Evolutionary conservation across 371 early-diverging fungal genomes (phyloP).

Genomic region (Smittium culicis): DNA sequence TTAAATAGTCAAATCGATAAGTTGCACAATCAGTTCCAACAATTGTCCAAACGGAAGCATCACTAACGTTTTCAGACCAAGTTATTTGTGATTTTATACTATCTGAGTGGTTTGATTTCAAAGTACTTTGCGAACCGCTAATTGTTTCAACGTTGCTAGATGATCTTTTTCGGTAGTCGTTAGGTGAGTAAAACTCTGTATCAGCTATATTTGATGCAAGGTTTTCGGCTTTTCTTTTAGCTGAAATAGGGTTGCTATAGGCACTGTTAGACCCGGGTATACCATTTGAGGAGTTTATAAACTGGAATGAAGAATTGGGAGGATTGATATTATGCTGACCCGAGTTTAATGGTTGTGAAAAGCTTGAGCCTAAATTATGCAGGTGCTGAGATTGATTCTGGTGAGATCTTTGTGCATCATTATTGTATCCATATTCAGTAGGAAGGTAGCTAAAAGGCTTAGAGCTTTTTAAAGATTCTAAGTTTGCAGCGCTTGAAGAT

Average conservation of each 20-base stretch:
- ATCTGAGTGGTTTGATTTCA: background rate
- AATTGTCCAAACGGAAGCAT: slow-evolving; percentile 77
- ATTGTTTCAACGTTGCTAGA: background rate
- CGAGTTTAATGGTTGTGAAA: background rate
- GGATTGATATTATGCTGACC: background rate
- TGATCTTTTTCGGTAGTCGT: background rate
- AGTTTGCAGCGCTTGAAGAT: background rate
- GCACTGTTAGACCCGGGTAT: too few relatives aligned
- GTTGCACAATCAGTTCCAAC: slow-evolving; percentile 68
- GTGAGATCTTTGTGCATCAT: background rate
- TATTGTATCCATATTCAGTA: background rate
- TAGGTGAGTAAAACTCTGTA: background rate
- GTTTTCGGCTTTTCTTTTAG: background rate
- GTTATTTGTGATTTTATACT: slow-evolving; percentile 16
- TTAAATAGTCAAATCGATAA: slow-evolving; percentile 51
- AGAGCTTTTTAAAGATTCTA: background rate
- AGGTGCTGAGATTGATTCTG: background rate
- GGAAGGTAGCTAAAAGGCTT: background rate
- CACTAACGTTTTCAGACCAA: slow-evolving; percentile 76
- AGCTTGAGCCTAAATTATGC: background rate
- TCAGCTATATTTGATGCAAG: background rate
- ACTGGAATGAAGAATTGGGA: background rate
- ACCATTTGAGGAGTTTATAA: background rate
- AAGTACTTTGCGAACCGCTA: background rate
- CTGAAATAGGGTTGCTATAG: background rate